Evolutionary conservation across 768 basidiomycete species (phyloP), one percentile per base, ranked within the genome.

Genomic region (Auricularia auricula-judae): DNA sequence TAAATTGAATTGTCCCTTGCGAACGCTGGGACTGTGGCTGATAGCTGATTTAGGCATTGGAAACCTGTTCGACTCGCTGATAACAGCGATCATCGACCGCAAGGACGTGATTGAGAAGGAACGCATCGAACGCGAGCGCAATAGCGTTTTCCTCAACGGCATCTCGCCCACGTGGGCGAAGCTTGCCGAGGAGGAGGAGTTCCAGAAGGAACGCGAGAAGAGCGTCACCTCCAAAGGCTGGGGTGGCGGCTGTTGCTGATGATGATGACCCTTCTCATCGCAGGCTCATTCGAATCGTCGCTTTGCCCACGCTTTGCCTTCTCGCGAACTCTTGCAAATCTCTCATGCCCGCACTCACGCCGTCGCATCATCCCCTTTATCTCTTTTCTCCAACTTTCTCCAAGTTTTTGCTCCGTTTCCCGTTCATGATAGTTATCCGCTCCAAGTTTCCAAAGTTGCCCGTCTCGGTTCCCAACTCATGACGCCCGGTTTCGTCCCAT

Each of bases 51-150:
- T 64, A 94, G 93, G 93, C 63, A 88, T 97, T 66, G 82, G 87
- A 73, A 76, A 81, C 61, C 80, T 96, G 47, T 96, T 97, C 70
- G 83, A 86, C 68, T 81, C 86, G 67, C 81, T 97, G 68, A 90
- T 94, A 47, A 78, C 81, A 62, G 83, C 88, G 36, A 92, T 97
- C 72, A 90, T 96, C 65, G 74, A 81, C 68, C 82, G 83, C 70
- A 89, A 88, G 73, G 89, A 90, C 70, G 75, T 77, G 61, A 93
- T 95, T 69, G 91, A 94, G 74, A 79, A 78, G 68, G 90, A 93
- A 72, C 89, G 92, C 70, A 86, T 88, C 68, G 72, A 87, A 64
- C 85, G 87, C 75, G 87, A 86, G 72, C 84, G 90, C 63, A 88
- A 94, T 72, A 93, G 91, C 74, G 87, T 97, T 64, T 83, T 89